Evolutionary conservation across 2,329 filamentous ascomycete genomes (phyloP).

Genomic region (Fusarium nygamai): DNA sequence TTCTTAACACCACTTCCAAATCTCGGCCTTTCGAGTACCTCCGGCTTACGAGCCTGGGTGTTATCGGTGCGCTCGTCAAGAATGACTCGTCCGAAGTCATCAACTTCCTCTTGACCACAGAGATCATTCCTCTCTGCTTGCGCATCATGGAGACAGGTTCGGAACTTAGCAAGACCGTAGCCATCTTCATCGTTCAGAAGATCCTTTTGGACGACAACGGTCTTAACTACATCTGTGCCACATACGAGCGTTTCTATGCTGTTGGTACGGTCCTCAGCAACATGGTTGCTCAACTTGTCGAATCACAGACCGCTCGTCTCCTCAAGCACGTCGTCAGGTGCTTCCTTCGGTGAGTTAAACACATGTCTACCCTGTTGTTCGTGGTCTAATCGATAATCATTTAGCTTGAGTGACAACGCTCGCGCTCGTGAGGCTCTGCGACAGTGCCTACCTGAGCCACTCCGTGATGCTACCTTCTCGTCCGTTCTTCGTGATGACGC

Average conservation of each 20-base stretch:
- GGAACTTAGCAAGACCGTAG: slow-evolving; percentile 97
- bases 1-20: slow-evolving; percentile 98
- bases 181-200: slow-evolving; percentile 99
- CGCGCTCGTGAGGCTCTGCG: slow-evolving; percentile 92
- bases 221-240: slow-evolving; percentile 97
- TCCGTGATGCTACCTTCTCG: slow-evolving; percentile 97
- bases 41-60: slow-evolving; percentile 91
- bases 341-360: slow-evolving; percentile 82
- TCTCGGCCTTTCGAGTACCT: slow-evolving; percentile 97
- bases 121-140: slow-evolving; percentile 97
- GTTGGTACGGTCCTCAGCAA: slow-evolving; percentile 97
- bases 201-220: slow-evolving; percentile 97
- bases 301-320: slow-evolving; percentile 94
- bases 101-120: slow-evolving; percentile 97
- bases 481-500: slow-evolving; percentile 96
- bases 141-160: slow-evolving; percentile 99
- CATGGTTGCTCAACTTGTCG: slow-evolving; percentile 97
- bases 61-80: slow-evolving; percentile 97
- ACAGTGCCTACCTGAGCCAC: slow-evolving; percentile 96
- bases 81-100: slow-evolving; percentile 99
- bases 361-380: neutral
- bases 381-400: slow-evolving; percentile 16
- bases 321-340: slow-evolving; percentile 98
- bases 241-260: slow-evolving; percentile 97
- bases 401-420: slow-evolving; percentile 92